Percentiles rank a stretch among this genome's conserved stretches.
These are phyloP conservation scores for Pholiota microspora DNA, from an alignment of 768 basidiomycete species.

Conservation along the genomic window DNA sequence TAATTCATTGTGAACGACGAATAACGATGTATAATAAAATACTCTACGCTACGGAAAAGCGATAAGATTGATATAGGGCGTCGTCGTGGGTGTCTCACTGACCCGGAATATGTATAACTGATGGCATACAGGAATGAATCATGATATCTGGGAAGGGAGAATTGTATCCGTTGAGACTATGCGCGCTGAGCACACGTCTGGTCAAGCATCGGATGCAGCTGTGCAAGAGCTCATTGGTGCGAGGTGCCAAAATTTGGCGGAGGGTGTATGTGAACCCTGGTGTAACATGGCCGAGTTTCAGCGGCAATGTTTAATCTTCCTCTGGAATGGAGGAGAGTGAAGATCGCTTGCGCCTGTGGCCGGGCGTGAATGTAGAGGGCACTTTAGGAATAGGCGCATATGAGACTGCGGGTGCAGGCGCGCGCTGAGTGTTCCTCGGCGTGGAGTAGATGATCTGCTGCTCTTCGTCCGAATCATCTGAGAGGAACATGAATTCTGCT, in stretches of 20 bases:
- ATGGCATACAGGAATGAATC: too few relatives aligned
- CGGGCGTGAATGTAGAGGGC: constrained; percentile 17
- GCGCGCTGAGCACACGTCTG: too few relatives aligned
- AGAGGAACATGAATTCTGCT: constrained; percentile 17
- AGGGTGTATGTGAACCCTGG: constrained; percentile 12
- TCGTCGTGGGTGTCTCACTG: too few relatives aligned
- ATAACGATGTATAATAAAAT: too few relatives aligned
- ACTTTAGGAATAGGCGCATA: constrained; percentile 12
- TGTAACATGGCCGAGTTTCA: constrained; percentile 6
- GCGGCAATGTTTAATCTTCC: constrained; percentile 25
- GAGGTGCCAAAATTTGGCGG: constrained; percentile 17
- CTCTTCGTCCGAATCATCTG: constrained; percentile 20
- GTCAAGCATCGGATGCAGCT: background rate
- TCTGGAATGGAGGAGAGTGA: constrained; percentile 27
- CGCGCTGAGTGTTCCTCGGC: constrained; percentile 9
- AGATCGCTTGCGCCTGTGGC: constrained; percentile 23
- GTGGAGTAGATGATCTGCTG: constrained; percentile 14
- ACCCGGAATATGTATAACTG: too few relatives aligned
- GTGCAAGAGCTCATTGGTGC: constrained; percentile 8
- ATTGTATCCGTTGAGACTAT: too few relatives aligned
- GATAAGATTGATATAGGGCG: too few relatives aligned
- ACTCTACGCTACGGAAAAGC: too few relatives aligned
- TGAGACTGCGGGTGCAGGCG: constrained; percentile 10
- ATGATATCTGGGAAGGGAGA: too few relatives aligned
- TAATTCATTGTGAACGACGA: too few relatives aligned